Percentiles rank a stretch among this genome's conserved stretches.
phyloP scores from a whole-genome alignment of 176 grass and related monocot species.

The Microstegium vimineum region DNA sequence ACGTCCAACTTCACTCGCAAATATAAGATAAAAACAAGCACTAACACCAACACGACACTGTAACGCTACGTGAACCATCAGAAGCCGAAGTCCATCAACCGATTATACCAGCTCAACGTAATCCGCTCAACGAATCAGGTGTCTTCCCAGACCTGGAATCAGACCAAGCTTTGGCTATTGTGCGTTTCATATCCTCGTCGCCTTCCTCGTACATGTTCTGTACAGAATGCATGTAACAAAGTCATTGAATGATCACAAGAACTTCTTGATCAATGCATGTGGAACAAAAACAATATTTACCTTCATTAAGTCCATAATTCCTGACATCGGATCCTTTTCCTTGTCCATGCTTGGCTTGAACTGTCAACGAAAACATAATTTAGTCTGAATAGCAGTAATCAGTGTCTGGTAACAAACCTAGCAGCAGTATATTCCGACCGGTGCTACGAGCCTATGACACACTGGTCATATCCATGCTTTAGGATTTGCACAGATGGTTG shows the following conservation, averaged over 20 bases:
- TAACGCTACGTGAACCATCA: background rate
- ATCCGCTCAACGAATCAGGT: slow-evolving; percentile 43
- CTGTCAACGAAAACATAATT: slow-evolving; percentile 31
- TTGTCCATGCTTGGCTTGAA: slow-evolving; percentile 72
- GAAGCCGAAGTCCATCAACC: background rate
- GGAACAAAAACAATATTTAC: background rate
- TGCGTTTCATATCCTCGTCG: slow-evolving; percentile 84
- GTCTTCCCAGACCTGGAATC: slow-evolving; percentile 77
- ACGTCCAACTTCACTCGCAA: background rate
- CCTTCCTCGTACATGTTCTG: slow-evolving; percentile 84
- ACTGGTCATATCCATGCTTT: background rate
- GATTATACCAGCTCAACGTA: slow-evolving; percentile 35
- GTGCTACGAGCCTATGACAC: background rate
- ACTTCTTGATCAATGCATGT: background rate
- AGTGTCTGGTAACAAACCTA: background rate
- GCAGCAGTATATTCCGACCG: background rate
- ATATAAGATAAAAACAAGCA: background rate
- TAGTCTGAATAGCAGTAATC: background rate
- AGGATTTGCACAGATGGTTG: background rate
- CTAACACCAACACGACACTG: background rate
- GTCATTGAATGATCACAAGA: background rate
- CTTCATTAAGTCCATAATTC: slow-evolving; percentile 98
- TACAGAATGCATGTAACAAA: background rate
- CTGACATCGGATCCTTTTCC: slow-evolving; percentile 88
- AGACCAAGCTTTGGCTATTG: slow-evolving; percentile 68